A percentile compares a stretch with the other conserved stretches of the same genome.
These are phyloP conservation scores for Trifolium fragiferum DNA, from an alignment of 306 rosid species.

Conservation along the genomic window DNA sequence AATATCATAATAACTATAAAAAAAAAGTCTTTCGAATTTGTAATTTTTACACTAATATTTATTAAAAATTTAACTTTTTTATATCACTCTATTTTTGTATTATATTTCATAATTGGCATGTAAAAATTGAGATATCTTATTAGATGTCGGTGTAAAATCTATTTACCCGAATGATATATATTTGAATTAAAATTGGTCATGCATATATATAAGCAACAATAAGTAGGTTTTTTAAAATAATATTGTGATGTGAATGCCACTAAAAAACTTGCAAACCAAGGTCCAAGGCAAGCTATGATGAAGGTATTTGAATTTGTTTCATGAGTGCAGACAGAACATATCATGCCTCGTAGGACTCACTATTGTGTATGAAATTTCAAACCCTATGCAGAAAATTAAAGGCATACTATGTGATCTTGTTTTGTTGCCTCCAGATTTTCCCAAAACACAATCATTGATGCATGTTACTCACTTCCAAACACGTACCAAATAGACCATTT, in stretches of 20 bases:
- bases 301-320: constrained; percentile 45
- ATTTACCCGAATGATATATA: not conserved
- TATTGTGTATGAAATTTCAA: constrained; percentile 44
- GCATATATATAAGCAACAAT: not conserved
- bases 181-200: not conserved
- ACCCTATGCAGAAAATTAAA: constrained; percentile 39
- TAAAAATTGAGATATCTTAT: no score
- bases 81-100: no score
- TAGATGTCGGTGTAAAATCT: not conserved
- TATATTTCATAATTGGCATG: no score
- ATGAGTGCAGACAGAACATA: constrained; percentile 35
- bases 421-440: constrained; percentile 35
- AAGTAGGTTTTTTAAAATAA: not conserved
- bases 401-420: constrained; percentile 43
- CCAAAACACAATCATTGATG: constrained; percentile 62
- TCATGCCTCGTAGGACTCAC: constrained; percentile 49
- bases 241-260: constrained; percentile 29
- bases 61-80: no score
- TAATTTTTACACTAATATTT: no score
- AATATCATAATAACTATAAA: no score
- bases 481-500: constrained; percentile 43
- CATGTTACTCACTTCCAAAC: constrained; percentile 38
- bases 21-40: no score
- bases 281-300: constrained; percentile 43
- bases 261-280: constrained; percentile 1